Conservation (phyloP, 371 early-diverging fungal species). For the Rhizomucor miehei region DNA sequence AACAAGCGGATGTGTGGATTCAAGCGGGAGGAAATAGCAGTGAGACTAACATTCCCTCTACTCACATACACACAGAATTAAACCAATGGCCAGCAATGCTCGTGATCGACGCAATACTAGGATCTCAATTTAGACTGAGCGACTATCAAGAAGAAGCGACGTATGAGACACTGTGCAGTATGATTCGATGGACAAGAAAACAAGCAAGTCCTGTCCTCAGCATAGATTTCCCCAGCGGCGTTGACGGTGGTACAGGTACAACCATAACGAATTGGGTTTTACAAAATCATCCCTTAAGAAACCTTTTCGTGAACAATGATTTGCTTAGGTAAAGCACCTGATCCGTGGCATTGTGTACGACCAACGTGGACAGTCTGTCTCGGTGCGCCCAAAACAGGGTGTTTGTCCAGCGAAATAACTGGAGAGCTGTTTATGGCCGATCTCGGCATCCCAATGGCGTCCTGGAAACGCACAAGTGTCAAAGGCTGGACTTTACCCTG, state of each 20-base stretch:
- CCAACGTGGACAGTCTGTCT: conserved; percentile 77
- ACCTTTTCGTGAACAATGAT: not conserved
- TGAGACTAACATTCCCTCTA: too few relatives aligned
- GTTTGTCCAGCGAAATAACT: conserved; percentile 47
- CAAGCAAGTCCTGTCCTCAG: conserved; percentile 66
- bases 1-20: too few relatives aligned
- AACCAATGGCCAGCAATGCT: conserved; percentile 45
- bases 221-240: conserved; percentile 72
- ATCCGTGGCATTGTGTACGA: conserved; percentile 36
- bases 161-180: conserved; percentile 35
- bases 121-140: conserved; percentile 54
- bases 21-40: too few relatives aligned
- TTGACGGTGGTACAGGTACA: conserved; percentile 56
- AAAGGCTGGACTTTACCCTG: conserved; percentile 61
- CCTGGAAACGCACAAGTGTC: conserved; percentile 63
- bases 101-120: conserved; percentile 76
- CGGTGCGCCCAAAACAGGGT: conserved; percentile 72
- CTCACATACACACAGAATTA: too few relatives aligned
- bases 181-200: conserved; percentile 73
- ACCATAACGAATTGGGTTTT: not conserved
- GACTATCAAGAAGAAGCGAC: conserved; percentile 55
- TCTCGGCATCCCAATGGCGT: conserved; percentile 67
- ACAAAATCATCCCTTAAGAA: not conserved
- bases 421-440: conserved; percentile 80
- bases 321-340: conserved; percentile 8